Percentiles rank a stretch among this genome's conserved stretches.
These are phyloP conservation scores for Saussurea involucrata DNA, from an alignment of 129 eudicot genomes.

Conservation along the genomic window DNA sequence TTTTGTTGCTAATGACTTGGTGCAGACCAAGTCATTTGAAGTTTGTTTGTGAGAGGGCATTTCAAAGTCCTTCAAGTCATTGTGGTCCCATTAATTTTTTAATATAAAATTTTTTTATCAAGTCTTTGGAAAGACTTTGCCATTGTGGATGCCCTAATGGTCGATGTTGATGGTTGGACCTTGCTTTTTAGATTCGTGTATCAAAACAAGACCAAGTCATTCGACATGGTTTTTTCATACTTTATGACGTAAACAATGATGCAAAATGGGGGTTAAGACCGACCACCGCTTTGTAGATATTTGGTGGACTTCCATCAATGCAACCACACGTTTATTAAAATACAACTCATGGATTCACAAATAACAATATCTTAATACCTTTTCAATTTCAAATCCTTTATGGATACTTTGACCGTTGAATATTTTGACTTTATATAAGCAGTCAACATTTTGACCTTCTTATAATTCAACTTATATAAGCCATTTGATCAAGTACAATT, in stretches of 20 bases:
- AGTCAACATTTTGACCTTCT: constrained; percentile 23
- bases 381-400: not conserved
- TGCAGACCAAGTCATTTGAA: too few species aligned
- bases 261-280: constrained; percentile 2
- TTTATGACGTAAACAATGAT: constrained; percentile 30
- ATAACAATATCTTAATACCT: not conserved
- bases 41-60: too few species aligned
- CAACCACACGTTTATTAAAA: constrained; percentile 8
- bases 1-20: too few species aligned
- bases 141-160: not conserved
- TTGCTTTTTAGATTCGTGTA: constrained; percentile 7
- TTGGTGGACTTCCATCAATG: constrained; percentile 23
- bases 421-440: constrained; percentile 10
- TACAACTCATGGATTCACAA: not conserved
- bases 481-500: not conserved
- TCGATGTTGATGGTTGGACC: constrained; percentile 10
- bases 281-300: constrained; percentile 15
- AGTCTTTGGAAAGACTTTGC: not conserved
- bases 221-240: constrained; percentile 2
- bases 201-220: constrained; percentile 26
- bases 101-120: too few species aligned
- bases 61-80: too few species aligned
- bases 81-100: too few species aligned
- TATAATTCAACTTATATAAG: constrained; percentile 42
- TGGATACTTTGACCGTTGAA: constrained; percentile 36